phyloP scores from a whole-genome alignment of 2,329 filamentous ascomycete species.

The Trichoderma breve region DNA sequence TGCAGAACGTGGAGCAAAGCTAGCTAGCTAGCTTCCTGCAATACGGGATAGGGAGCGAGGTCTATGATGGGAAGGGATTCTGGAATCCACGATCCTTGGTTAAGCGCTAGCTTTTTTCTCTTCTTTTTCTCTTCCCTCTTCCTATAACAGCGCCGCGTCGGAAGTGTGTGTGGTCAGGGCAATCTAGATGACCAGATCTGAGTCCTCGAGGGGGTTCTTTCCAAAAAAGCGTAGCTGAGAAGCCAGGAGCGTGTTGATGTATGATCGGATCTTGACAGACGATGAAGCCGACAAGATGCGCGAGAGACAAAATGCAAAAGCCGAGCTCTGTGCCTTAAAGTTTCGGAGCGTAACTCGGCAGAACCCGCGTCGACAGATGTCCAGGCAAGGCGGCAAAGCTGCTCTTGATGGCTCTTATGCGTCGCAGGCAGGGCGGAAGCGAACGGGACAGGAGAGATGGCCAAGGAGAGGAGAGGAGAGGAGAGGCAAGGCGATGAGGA shows the following conservation, averaged over 20 bases:
- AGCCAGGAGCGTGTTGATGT: neutral
- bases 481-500: neutral
- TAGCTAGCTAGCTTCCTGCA: neutral
- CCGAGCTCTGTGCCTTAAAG: slow-evolving; percentile 3
- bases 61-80: neutral
- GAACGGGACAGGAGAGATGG: slow-evolving; percentile 15
- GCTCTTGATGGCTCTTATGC: slow-evolving; percentile 19
- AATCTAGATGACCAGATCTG: neutral
- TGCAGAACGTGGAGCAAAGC: neutral
- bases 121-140: neutral
- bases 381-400: slow-evolving; percentile 12
- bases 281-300: slow-evolving; percentile 7
- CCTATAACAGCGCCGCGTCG: neutral
- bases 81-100: neutral
- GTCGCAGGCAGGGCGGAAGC: slow-evolving; percentile 1
- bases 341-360: slow-evolving; percentile 18
- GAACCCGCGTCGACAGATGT: slow-evolving; percentile 20
- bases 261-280: neutral
- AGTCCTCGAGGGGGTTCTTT: neutral
- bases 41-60: neutral
- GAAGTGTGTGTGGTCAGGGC: neutral
- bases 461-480: slow-evolving; percentile 22
- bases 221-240: neutral
- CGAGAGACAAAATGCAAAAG: neutral
- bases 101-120: neutral